Conservation (phyloP, 2,329 filamentous ascomycete species). For the Botrytis tulipae region DNA sequence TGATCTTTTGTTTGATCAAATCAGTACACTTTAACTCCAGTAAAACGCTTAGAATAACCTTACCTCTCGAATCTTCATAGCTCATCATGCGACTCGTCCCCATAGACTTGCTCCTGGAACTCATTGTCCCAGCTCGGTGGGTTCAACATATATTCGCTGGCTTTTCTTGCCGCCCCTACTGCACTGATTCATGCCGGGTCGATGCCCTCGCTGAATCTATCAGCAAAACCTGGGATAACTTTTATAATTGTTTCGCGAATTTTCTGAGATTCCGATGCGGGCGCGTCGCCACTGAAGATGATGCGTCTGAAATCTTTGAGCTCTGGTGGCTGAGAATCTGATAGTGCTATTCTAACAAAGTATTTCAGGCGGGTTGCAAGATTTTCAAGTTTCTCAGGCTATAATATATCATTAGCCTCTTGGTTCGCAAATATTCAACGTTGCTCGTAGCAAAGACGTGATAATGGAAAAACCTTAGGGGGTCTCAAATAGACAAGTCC, state of each 20-base stretch:
- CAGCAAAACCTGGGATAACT: not conserved
- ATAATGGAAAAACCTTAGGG: not conserved
- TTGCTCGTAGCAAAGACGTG: not conserved
- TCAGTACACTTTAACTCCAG: no score
- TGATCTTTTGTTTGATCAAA: no score
- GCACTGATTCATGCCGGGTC: not conserved
- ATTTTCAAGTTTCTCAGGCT: not conserved
- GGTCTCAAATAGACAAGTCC: not conserved
- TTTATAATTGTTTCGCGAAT: not conserved
- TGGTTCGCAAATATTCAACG: not conserved
- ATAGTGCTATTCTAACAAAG: not conserved
- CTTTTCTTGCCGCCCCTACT: not conserved
- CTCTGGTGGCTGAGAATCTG: not conserved
- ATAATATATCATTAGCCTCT: not conserved
- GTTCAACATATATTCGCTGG: not conserved
- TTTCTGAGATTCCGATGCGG: not conserved
- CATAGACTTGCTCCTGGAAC: no score
- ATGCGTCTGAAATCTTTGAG: not conserved
- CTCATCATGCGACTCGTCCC: no score
- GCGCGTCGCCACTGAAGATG: not conserved
- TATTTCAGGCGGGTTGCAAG: not conserved
- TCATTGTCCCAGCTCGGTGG: no score
- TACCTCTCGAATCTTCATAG: no score
- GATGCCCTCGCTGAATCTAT: not conserved
- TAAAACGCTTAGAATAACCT: no score